Evolutionary conservation across 257 asterid genomes (phyloP).

Genomic region (Sherardia arvensis): DNA sequence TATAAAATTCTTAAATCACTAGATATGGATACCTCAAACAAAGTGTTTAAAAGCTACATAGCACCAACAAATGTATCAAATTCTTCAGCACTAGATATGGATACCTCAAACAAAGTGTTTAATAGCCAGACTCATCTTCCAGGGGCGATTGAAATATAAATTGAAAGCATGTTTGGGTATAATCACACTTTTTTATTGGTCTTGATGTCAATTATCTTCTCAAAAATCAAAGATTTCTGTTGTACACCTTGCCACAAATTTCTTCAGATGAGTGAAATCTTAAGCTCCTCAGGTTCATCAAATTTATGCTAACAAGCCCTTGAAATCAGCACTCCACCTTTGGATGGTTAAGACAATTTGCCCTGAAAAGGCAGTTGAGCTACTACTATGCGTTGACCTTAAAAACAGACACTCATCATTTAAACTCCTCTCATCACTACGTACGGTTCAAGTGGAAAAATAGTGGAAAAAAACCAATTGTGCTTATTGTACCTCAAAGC

Average conservation of each 20-base stretch:
- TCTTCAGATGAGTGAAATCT: background rate
- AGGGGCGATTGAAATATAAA: background rate
- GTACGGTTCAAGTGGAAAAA: background rate
- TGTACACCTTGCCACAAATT: background rate
- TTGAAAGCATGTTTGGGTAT: background rate
- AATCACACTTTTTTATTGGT: background rate
- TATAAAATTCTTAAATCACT: background rate
- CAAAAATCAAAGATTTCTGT: background rate
- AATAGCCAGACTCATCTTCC: background rate
- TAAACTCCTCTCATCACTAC: background rate
- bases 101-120: background rate
- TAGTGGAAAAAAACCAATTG: background rate
- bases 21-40: background rate
- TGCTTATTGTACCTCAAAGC: background rate
- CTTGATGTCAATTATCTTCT: background rate
- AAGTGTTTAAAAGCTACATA: background rate
- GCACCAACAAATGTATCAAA: no score
- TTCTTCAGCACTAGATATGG: background rate
- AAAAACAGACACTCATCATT: background rate
- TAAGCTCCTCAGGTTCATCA: background rate
- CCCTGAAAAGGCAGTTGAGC: background rate
- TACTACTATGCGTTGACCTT: background rate
- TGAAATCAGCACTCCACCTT: background rate
- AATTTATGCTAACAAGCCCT: background rate
- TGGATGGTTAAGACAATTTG: background rate